Percentiles rank a stretch among this genome's conserved stretches.
Conservation (phyloP, 116 monocot genomes). For the Cymodocea nodosa region DNA sequence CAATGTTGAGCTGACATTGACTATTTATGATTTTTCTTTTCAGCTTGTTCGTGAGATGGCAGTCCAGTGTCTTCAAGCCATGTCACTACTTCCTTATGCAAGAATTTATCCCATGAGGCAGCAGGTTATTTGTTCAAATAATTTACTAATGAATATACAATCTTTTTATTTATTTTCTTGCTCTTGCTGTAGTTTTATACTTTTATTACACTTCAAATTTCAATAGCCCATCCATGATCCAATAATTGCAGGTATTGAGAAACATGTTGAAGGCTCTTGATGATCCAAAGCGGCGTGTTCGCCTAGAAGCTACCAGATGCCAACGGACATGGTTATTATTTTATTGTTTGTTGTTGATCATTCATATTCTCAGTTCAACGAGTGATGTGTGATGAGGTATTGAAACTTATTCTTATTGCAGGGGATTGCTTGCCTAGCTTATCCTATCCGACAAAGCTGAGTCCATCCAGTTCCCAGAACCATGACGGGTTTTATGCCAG, state of each 20-base stretch:
- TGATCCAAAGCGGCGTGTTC: slow-evolving; percentile 76
- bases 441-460: background rate
- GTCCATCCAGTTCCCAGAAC: background rate
- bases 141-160: slow-evolving; percentile 4
- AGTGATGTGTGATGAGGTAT: background rate
- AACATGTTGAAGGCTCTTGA: slow-evolving; percentile 59
- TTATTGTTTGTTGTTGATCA: background rate
- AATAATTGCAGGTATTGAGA: slow-evolving; percentile 40
- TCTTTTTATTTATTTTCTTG: background rate
- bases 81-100: slow-evolving; percentile 69
- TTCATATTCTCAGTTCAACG: background rate
- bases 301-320: slow-evolving; percentile 83
- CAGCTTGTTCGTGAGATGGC: slow-evolving; percentile 90
- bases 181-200: background rate
- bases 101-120: slow-evolving; percentile 80
- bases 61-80: slow-evolving; percentile 72
- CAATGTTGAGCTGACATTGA: background rate
- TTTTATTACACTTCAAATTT: background rate
- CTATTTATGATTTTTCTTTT: background rate
- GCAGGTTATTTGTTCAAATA: slow-evolving; percentile 40
- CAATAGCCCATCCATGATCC: background rate
- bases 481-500: no score
- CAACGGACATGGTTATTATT: slow-evolving; percentile 62
- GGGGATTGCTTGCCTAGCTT: slow-evolving; percentile 3
- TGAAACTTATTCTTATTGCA: slow-evolving; percentile 3